A percentile compares a stretch with the other conserved stretches of the same genome.
phyloP scores from a whole-genome alignment of 2,329 filamentous ascomycete genomes.

The Gnomoniopsis smithogilvyi region DNA sequence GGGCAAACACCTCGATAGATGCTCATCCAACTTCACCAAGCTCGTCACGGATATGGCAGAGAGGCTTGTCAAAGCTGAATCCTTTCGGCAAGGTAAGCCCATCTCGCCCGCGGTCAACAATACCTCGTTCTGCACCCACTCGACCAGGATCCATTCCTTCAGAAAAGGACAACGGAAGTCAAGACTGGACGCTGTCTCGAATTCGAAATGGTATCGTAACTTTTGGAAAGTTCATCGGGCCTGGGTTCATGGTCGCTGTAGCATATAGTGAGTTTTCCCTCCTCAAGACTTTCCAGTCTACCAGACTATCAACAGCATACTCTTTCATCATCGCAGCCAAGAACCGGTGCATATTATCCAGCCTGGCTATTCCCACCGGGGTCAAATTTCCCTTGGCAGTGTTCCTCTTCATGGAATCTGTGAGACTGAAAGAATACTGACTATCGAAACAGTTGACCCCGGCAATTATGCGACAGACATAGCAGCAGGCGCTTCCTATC shows the following conservation, averaged over 20 bases:
- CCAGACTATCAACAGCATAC: background rate
- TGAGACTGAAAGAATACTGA: background rate
- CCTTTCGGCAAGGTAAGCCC: background rate
- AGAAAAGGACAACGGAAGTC: background rate
- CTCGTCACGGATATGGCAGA: background rate
- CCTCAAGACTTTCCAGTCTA: background rate
- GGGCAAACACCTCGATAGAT: background rate
- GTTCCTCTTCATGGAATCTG: background rate
- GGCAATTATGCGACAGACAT: constrained; percentile 72
- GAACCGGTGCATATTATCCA: background rate
- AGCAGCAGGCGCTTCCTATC: constrained; percentile 63
- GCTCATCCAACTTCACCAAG: background rate
- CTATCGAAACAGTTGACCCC: constrained; percentile 42
- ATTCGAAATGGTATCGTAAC: constrained; percentile 36
- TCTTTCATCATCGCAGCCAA: background rate
- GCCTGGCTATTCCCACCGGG: background rate
- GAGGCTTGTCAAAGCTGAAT: background rate
- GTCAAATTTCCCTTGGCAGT: background rate
- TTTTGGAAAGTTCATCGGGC: constrained; percentile 59
- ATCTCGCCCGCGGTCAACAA: background rate
- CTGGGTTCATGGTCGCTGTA: constrained; percentile 63
- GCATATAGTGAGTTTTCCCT: constrained; percentile 47
- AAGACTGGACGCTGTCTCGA: constrained; percentile 7
- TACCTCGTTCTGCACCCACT: background rate
- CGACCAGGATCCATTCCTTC: background rate